These are phyloP conservation scores for Nemania sp. DNA, from an alignment of 2,329 filamentous ascomycete genomes.

Conservation along the genomic window DNA sequence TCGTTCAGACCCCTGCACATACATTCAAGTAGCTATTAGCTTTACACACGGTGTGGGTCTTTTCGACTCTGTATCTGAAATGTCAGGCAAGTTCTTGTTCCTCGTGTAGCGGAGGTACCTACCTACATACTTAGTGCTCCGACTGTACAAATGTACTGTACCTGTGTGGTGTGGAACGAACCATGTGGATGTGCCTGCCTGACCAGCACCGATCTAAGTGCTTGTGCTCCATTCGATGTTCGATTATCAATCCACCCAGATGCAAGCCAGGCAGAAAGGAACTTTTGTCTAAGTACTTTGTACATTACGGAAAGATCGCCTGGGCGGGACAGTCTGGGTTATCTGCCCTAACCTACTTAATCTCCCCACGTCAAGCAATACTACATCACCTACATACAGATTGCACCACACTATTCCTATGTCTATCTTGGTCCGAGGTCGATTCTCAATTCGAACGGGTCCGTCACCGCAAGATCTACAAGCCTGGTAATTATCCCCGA, in stretches of 20 bases:
- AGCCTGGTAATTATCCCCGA: too few relatives aligned
- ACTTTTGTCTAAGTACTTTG: neutral
- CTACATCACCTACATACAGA: too few relatives aligned
- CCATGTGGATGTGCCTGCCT: neutral
- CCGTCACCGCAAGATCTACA: too few relatives aligned
- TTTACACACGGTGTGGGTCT: constrained; percentile 15
- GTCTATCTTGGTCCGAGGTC: too few relatives aligned
- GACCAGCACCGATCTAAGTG: neutral
- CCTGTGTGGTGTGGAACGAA: neutral
- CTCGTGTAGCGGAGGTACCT: too few relatives aligned
- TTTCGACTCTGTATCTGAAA: neutral
- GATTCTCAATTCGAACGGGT: too few relatives aligned
- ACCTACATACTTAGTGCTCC: too few relatives aligned
- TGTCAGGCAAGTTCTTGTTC: constrained; percentile 5
- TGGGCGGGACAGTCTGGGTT: too few relatives aligned
- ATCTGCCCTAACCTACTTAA: neutral
- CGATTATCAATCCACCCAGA: neutral
- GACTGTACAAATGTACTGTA: neutral
- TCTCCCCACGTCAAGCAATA: neutral
- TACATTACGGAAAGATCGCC: neutral
- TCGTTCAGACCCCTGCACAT: too few relatives aligned
- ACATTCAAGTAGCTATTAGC: too few relatives aligned
- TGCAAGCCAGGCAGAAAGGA: neutral
- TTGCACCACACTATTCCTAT: too few relatives aligned
- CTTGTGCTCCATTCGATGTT: neutral